A percentile compares a stretch with the other conserved stretches of the same genome.
Evolutionary conservation across 129 eudicot species (phyloP).

Genomic region (Chrysanthemum seticuspe): DNA sequence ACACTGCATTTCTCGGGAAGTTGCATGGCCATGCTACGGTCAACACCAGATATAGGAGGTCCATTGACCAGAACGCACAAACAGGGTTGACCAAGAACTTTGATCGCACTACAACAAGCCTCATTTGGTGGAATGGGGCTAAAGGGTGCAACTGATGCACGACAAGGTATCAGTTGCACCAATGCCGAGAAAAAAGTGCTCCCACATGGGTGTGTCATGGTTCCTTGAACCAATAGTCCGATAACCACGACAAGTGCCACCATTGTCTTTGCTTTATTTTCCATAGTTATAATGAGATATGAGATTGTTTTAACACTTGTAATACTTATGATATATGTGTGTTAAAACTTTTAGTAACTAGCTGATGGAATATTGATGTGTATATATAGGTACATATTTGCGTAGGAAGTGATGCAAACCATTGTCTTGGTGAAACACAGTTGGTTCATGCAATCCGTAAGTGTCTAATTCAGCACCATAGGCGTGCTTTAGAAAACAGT

Average conservation of each 20-base stretch:
- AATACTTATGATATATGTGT: background rate
- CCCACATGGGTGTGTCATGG: constrained; percentile 50
- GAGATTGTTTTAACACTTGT: background rate
- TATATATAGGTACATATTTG: constrained; percentile 32
- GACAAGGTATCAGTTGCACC: constrained; percentile 91
- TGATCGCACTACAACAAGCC: constrained; percentile 79
- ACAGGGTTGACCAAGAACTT: constrained; percentile 86
- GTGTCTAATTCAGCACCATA: constrained; percentile 21
- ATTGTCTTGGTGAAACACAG: constrained; percentile 40
- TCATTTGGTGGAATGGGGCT: constrained; percentile 79
- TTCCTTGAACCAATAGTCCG: constrained; percentile 42
- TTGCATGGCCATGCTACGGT: constrained; percentile 88
- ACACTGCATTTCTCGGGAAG: constrained; percentile 88
- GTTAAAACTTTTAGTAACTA: background rate
- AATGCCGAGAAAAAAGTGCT: constrained; percentile 89
- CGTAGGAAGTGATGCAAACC: constrained; percentile 20
- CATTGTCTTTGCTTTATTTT: constrained; percentile 25
- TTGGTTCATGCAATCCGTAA: constrained; percentile 35
- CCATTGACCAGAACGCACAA: constrained; percentile 87
- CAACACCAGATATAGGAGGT: constrained; percentile 95
- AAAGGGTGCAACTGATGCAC: constrained; percentile 78
- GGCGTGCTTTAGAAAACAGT: constrained; percentile 34
- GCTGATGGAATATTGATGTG: background rate
- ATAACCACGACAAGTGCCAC: constrained; percentile 21
- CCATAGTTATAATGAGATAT: constrained; percentile 30